phyloP scores from a whole-genome alignment of 2,329 filamentous ascomycete genomes.

The Alternaria atra region DNA sequence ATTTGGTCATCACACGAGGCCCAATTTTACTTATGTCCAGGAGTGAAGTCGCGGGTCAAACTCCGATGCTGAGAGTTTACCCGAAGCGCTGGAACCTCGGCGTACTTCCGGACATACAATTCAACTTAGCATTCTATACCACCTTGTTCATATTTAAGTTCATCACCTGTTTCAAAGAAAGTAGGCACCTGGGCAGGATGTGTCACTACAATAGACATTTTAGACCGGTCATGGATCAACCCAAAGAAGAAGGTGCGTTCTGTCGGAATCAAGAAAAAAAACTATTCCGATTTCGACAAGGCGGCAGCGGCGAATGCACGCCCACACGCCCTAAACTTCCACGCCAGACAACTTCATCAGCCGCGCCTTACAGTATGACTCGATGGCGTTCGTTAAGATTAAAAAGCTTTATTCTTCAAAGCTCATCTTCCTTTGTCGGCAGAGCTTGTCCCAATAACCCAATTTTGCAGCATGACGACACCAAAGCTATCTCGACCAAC shows the following conservation, averaged over 20 bases:
- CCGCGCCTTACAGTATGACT: slow-evolving; percentile 4
- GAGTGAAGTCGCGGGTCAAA: not conserved
- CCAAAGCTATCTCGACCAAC: slow-evolving; percentile 19
- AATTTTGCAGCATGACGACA: slow-evolving; percentile 10
- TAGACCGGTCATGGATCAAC: not conserved
- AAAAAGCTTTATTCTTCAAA: slow-evolving; percentile 14
- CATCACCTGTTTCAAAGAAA: not conserved
- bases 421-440: not conserved
- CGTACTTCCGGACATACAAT: not conserved
- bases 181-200: not conserved
- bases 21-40: not conserved
- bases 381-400: not conserved
- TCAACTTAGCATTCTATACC: not conserved
- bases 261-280: not conserved
- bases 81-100: not conserved
- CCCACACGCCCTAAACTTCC: not conserved
- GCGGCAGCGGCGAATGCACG: not conserved
- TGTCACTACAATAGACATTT: not conserved
- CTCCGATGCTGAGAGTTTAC: not conserved
- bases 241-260: not conserved
- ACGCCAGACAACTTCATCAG: not conserved
- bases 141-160: not conserved
- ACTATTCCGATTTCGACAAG: not conserved
- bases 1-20: not conserved
- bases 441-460: not conserved